Evolutionary conservation across 495 filamentous ascomycete genomes (phyloP).

Genomic region (Penicillium salamii): DNA sequence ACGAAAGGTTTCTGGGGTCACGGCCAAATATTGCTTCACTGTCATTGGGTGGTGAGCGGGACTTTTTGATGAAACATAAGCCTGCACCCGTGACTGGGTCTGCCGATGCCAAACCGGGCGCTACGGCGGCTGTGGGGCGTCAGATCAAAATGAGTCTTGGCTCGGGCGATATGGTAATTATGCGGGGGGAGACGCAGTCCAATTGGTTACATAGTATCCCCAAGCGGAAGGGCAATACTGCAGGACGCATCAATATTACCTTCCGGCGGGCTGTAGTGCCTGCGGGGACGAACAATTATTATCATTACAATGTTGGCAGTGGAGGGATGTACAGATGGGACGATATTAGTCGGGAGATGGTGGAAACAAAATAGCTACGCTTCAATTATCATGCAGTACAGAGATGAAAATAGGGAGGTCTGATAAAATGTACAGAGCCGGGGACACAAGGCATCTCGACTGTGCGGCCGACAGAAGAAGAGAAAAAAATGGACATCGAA

Average conservation of each 20-base stretch:
- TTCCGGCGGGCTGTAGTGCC: conserved; percentile 62
- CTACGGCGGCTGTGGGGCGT: conserved; percentile 10
- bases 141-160: conserved; percentile 59
- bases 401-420: neutral
- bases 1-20: conserved; percentile 68
- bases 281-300: conserved; percentile 70
- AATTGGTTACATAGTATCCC: conserved; percentile 76
- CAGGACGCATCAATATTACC: conserved; percentile 73
- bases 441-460: neutral
- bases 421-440: conserved; percentile 8
- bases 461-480: conserved; percentile 3
- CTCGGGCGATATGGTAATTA: conserved; percentile 70
- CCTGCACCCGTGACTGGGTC: conserved; percentile 16
- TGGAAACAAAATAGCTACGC: neutral
- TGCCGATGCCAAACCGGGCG: neutral
- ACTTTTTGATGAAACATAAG: conserved; percentile 73
- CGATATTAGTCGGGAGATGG: conserved; percentile 52
- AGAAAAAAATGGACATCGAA: conserved; percentile 5
- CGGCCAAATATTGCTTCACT: conserved; percentile 69
- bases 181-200: conserved; percentile 64
- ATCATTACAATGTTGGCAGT: conserved; percentile 70
- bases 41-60: conserved; percentile 61
- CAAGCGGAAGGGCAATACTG: conserved; percentile 58
- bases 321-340: conserved; percentile 64
- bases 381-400: neutral